phyloP scores from a whole-genome alignment of 306 rosid genomes.

The Hippophae gyantsensis region DNA sequence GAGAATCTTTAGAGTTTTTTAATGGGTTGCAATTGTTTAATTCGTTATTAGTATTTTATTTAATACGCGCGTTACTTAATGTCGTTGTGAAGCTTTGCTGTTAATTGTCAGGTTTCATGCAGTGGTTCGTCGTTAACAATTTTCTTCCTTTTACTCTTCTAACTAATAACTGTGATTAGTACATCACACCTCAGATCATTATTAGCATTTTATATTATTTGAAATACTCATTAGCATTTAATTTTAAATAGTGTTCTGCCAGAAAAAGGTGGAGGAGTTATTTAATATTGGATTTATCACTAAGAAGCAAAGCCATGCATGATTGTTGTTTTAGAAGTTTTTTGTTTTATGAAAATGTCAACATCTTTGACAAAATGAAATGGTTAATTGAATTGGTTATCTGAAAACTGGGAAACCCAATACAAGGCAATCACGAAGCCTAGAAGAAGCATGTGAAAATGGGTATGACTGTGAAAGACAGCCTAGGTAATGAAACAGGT shows the following conservation, averaged over 20 bases:
- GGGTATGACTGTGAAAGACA: no score
- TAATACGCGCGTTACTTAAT: neutral
- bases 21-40: neutral
- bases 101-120: neutral
- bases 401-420: slow-evolving; percentile 2
- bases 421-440: neutral
- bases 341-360: slow-evolving; percentile 4
- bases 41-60: neutral
- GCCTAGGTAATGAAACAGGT: no score
- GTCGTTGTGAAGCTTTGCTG: neutral
- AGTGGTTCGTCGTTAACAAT: no score
- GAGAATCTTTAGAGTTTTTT: slow-evolving; percentile 2
- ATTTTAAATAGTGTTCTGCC: no score
- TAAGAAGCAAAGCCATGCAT: neutral
- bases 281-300: neutral
- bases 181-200: no score
- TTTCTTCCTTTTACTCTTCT: no score
- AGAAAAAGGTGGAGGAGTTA: no score
- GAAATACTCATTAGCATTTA: no score
- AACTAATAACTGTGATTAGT: no score
- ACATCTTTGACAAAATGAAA: slow-evolving; percentile 3
- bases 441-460: neutral
- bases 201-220: no score
- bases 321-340: neutral
- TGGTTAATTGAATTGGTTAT: slow-evolving; percentile 1